Conservation (phyloP, 345 rosid genomes). For the Arabidopsis thaliana region TAIR10.1 NC_003074.8:440501-441000, state of each 20-base stretch:
- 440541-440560: slow-evolving; percentile 62
- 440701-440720: slow-evolving; percentile 95
- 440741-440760: slow-evolving; percentile 95
- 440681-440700: slow-evolving; percentile 94
- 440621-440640: slow-evolving; percentile 65
- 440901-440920: slow-evolving; percentile 86
- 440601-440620: slow-evolving; percentile 86
- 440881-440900: slow-evolving; percentile 93
- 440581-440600: slow-evolving; percentile 90
- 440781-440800: slow-evolving; percentile 83
- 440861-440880: slow-evolving; percentile 97
- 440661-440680: slow-evolving; percentile 77
- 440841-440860: slow-evolving; percentile 92
- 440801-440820: slow-evolving; percentile 82
- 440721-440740: slow-evolving; percentile 99
- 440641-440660: slow-evolving; percentile 71
- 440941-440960: slow-evolving; percentile 93
- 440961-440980: slow-evolving; percentile 96
- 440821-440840: slow-evolving; percentile 99
- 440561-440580: slow-evolving; percentile 69
- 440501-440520: slow-evolving; percentile 82
- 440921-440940: slow-evolving; percentile 90
- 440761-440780: slow-evolving; percentile 84
- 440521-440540: slow-evolving; percentile 64
- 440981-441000: slow-evolving; percentile 90